Evolutionary conservation across 148 eudicot species (phyloP).

Genomic region (Vaccinium myrtillus): DNA sequence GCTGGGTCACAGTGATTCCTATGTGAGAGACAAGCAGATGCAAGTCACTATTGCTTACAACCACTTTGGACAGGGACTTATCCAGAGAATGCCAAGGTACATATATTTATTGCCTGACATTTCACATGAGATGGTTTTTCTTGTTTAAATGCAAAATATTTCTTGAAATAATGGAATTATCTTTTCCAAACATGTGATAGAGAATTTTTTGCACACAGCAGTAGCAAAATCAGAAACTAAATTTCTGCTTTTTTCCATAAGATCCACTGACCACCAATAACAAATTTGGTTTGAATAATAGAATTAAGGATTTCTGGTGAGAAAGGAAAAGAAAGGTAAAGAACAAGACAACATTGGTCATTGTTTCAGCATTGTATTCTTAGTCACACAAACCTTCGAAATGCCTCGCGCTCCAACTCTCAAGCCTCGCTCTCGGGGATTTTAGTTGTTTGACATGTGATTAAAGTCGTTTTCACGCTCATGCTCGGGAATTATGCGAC

Average conservation of each 20-base stretch:
- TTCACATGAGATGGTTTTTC: not conserved
- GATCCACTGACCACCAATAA: not conserved
- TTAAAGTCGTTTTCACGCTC: no score
- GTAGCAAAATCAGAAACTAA: not conserved
- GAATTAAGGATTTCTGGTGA: not conserved
- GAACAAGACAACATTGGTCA: not conserved
- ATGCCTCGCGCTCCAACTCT: no score
- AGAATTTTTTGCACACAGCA: not conserved
- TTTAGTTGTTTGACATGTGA: no score
- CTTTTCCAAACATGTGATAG: not conserved
- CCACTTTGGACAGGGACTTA: slow-evolving; percentile 84
- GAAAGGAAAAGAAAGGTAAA: not conserved
- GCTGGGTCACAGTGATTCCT: slow-evolving; percentile 84
- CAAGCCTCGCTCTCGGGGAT: no score
- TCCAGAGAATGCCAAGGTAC: slow-evolving; percentile 97
- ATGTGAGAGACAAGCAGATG: slow-evolving; percentile 73
- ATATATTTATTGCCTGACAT: no score
- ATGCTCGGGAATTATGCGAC: no score
- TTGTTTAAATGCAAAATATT: not conserved
- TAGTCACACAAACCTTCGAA: no score
- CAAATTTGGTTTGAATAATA: not conserved
- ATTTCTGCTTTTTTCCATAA: not conserved
- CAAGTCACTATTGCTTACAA: slow-evolving; percentile 93
- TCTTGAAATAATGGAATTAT: not conserved
- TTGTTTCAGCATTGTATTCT: not conserved